Percentiles rank a stretch among this genome's conserved stretches.
phyloP scores from a whole-genome alignment of 2,329 filamentous ascomycete species.

The Sclerotinia glacialis region DNA sequence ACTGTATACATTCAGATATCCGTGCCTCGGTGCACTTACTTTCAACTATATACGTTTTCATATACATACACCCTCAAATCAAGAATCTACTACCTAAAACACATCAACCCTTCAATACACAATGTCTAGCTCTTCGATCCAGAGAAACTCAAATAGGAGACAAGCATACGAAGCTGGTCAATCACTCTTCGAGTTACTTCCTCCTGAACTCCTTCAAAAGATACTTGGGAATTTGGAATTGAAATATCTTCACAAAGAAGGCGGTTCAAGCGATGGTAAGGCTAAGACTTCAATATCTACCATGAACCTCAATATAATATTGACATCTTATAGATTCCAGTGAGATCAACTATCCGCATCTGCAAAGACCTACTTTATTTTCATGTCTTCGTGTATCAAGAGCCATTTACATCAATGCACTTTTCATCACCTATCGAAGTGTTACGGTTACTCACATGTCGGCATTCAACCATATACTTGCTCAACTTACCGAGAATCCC shows the following conservation, averaged over 20 bases:
- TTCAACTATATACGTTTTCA: not conserved
- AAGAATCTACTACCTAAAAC: not conserved
- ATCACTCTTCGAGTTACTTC: slow-evolving; percentile 62
- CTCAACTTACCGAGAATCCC: slow-evolving; percentile 62
- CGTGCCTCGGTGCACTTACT: not conserved
- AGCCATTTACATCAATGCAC: slow-evolving; percentile 65
- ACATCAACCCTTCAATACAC: not conserved
- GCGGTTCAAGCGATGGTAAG: slow-evolving; percentile 12
- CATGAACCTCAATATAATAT: not conserved
- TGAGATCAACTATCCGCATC: slow-evolving; percentile 42
- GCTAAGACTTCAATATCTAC: not conserved
- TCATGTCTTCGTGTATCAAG: slow-evolving; percentile 68
- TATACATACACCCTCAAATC: not conserved
- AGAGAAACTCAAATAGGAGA: not conserved
- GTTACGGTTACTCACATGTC: slow-evolving; percentile 77
- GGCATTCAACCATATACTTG: slow-evolving; percentile 62
- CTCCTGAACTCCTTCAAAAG: slow-evolving; percentile 66
- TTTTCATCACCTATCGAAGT: slow-evolving; percentile 71
- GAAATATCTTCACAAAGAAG: not conserved
- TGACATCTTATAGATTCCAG: not conserved
- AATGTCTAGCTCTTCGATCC: not conserved
- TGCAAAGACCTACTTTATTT: slow-evolving; percentile 68
- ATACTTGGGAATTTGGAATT: slow-evolving; percentile 26
- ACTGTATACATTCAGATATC: not conserved
- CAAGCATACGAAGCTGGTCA: slow-evolving; percentile 25